Evolutionary conservation across 2,329 filamentous ascomycete species (phyloP).

Genomic region (Hypoxylon sp.): DNA sequence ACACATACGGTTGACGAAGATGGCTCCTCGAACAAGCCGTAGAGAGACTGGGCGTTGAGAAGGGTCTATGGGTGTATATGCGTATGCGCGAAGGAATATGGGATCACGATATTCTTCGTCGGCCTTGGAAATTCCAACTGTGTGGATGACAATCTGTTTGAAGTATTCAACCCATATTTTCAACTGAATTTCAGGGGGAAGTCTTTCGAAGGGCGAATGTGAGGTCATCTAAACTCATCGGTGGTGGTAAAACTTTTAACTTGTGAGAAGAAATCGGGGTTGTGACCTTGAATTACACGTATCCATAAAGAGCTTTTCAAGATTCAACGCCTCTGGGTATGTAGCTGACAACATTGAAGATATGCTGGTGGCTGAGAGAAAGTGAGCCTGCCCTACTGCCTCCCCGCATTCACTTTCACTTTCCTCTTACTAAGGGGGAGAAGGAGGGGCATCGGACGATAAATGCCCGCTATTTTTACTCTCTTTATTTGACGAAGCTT

Average conservation of each 20-base stretch:
- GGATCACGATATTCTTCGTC: not conserved
- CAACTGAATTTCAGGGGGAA: not conserved
- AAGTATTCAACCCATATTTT: not conserved
- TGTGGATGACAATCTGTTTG: not conserved
- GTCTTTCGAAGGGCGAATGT: not conserved
- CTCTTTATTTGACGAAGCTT: no score
- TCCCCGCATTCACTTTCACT: no score
- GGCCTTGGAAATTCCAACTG: not conserved
- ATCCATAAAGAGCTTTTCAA: no score
- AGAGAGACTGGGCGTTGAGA: not conserved
- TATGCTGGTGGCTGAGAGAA: no score
- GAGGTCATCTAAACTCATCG: not conserved
- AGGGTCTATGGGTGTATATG: not conserved
- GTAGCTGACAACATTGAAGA: no score
- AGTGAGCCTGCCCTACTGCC: no score
- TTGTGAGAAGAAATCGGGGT: not conserved
- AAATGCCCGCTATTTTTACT: no score
- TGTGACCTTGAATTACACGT: not conserved
- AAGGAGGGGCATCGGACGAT: no score
- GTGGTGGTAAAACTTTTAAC: not conserved
- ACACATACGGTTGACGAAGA: not conserved
- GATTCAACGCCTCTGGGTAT: no score
- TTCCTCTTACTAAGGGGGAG: no score
- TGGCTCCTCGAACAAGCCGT: not conserved
- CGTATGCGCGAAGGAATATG: not conserved